Base-by-base conservation (phyloP, 2,329 filamentous ascomycete species). In the Cladosporium phlei region DNA sequence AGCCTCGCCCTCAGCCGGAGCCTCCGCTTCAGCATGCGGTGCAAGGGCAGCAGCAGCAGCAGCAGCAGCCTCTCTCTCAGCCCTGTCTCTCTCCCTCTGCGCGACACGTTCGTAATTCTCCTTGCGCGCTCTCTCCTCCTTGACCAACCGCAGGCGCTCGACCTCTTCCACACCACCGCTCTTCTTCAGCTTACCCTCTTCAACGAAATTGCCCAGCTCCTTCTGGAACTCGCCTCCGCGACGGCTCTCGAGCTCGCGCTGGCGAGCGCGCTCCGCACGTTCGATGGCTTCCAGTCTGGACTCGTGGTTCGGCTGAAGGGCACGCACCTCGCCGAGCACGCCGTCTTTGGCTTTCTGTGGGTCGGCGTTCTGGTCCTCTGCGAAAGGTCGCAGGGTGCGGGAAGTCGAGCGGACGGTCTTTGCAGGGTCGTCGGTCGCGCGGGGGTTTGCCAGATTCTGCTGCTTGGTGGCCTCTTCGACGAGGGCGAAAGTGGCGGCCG, bases 401-500 rank as follows among this genome's bases (percentile, higher is more conserved):
- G 56, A 56, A 21, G 50, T 55, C 27, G 49, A 54, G 43, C 49
- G 74, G 67, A 46, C 69, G 66, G 55, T 53, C n/a, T 37, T 44
- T 12, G 14, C n/a, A 2, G 37, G 38, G 10, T 28, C 42, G 20
- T 46, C 50, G 9, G 52, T 46, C 11, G 54, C 52, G 16, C 29
- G 69, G 6, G 56, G 57, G 24, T 85, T 84, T 64, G 94, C 88
- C 68, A 94, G 61, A 46, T 79, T 86, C 65, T 98, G 93, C 69
- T 97, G 89, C 69, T 95, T 95, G n/a, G 90, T 97, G 7, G 93
- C 93, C 69, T 97, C 86, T 68, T 98, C 93, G 12, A 98, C 93
- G 1, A 98, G 79, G 19, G 88, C 86, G 62, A 98, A 95, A 0
- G 93, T 97, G 66, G 94, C 86, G 1, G 83, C 82, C 1, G 91